Evolutionary conservation across 768 basidiomycete genomes (phyloP).

Genomic region (Porpolomopsis calyptriformis): DNA sequence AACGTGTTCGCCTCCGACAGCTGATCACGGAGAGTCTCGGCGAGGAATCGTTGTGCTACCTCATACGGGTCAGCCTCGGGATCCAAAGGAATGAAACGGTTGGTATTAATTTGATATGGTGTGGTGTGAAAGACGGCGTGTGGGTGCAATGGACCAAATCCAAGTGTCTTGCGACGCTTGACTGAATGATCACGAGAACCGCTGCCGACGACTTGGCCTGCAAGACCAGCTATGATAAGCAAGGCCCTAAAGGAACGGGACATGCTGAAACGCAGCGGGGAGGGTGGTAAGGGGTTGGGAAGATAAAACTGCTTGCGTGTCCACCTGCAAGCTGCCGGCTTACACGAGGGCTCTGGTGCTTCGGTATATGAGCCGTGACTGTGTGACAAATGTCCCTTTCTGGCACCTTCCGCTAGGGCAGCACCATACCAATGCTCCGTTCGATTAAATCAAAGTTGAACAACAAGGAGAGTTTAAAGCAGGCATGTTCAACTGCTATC

Average conservation of each 20-base stretch:
- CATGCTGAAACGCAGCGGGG: slow-evolving; percentile 26
- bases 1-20: slow-evolving; percentile 32
- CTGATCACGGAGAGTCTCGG: slow-evolving; percentile 34
- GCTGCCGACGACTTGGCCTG: slow-evolving; percentile 44
- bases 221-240: slow-evolving; percentile 48
- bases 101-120: slow-evolving; percentile 35
- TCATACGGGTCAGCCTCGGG: slow-evolving; percentile 39
- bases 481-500: no score
- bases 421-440: no score
- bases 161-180: slow-evolving; percentile 68
- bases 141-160: slow-evolving; percentile 74
- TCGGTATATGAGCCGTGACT: no score
- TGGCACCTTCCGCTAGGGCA: no score
- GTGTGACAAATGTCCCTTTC: no score
- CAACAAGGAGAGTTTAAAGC: no score
- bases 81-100: slow-evolving; percentile 29
- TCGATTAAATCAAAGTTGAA: no score
- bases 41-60: slow-evolving; percentile 55
- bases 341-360: neutral
- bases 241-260: slow-evolving; percentile 57
- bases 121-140: slow-evolving; percentile 57
- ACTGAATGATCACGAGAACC: slow-evolving; percentile 25
- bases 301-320: neutral
- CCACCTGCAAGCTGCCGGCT: no score
- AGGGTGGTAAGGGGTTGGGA: neutral